A percentile compares a stretch with the other conserved stretches of the same genome.
Conservation (phyloP, 176 grass and related monocot genomes). For the Dactylis glomerata region DNA sequence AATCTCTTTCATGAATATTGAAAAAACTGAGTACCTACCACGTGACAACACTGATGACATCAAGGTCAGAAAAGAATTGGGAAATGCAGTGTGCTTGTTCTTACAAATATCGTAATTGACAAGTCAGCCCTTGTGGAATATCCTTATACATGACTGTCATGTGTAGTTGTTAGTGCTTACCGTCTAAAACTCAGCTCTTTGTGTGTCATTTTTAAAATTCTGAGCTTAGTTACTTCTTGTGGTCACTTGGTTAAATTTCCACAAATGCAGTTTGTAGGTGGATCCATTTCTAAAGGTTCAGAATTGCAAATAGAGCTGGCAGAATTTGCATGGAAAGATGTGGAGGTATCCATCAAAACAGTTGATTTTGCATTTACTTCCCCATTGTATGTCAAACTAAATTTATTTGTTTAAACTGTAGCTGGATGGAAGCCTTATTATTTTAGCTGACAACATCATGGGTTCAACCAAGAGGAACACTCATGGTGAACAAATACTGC, state of each 20-base stretch:
- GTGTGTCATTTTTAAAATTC: not conserved
- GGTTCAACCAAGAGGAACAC: conserved; percentile 59
- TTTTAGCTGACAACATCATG: conserved; percentile 87
- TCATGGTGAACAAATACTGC: conserved; percentile 59
- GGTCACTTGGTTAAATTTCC: conserved; percentile 21
- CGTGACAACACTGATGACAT: not conserved
- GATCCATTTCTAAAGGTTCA: conserved; percentile 73
- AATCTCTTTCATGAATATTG: not conserved
- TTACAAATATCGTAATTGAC: conserved; percentile 2
- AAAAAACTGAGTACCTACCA: not conserved
- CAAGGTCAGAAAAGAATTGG: not conserved
- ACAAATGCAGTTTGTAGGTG: conserved; percentile 64
- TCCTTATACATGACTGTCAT: not conserved
- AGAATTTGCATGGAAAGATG: conserved; percentile 91
- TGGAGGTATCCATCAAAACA: conserved; percentile 58
- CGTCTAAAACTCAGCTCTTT: conserved; percentile 12
- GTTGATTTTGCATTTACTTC: conserved; percentile 2
- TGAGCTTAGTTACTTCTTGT: not conserved
- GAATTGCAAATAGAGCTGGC: conserved; percentile 94
- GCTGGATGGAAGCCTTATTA: conserved; percentile 86
- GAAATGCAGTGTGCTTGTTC: not conserved
- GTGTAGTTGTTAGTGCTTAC: conserved; percentile 16
- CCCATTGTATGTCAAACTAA: not conserved
- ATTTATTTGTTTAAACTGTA: conserved; percentile 37
- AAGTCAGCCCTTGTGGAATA: not conserved